Evolutionary conservation across 2,329 filamentous ascomycete species (phyloP), one percentile per base, ranked within the genome.

Genomic region (Sclerotinia borealis): DNA sequence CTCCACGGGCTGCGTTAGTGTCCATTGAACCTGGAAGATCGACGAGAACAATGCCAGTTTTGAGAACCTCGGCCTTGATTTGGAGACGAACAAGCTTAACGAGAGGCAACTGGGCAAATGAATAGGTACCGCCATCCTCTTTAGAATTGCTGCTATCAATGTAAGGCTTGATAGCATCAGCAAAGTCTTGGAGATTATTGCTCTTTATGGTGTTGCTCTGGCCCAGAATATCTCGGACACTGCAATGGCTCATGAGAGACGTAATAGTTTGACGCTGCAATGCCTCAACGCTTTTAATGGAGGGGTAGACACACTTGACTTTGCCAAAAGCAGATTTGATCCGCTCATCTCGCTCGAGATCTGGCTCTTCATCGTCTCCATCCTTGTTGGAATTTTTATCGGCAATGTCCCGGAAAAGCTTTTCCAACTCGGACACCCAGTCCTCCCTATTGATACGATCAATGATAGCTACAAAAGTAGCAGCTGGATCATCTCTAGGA

Each of bases 231-330:
- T 62, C 1, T 17, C 41, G 41, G 29, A 70, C 67, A 34, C 41
- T 56, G 1, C 45, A 13, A 41, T 70, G 43, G 3, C 37, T 13
- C 11, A 71, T 25, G 3, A 71, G 64, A 2, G 60, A 15, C 19
- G 64, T 29, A 4, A 65, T 49, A 1, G 66, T 59, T 5, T 34
- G 47, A 1, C 43, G 39, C 73, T 77, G 76, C 3, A 81, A 70
- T 3, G 70, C 65, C 6, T 75, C 66, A 2, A 76, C 60, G 15
- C 68, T 48, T 27, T 60, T 74, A 59, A 73, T 76, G 0, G 71
- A 60, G 1, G 77, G 77, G 65, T 80, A 81, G 3, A 81, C 76
- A 4, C 76, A 75, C 61, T 76, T 75, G 36, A 81, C 76, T 62
- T 80, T 80, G 0, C 76, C 75, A 68, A 77, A 78, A 11, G 51